These are phyloP conservation scores for Geranium rotundifolium DNA, from an alignment of 345 rosid genomes.

Conservation along the genomic window DNA sequence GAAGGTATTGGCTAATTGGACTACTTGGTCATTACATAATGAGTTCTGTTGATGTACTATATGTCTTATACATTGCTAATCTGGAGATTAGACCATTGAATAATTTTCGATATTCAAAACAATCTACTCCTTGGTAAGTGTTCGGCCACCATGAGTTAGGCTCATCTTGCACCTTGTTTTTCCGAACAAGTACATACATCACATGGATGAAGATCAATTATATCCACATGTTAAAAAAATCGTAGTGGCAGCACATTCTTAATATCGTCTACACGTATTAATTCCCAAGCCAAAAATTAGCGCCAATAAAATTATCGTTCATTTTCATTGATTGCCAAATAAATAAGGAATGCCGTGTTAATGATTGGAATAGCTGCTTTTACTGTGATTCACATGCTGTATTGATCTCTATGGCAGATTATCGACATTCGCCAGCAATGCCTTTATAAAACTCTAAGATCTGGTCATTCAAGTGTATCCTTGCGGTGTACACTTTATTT, in stretches of 20 bases:
- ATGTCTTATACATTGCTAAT: not conserved
- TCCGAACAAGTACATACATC: not conserved
- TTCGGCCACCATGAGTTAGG: not conserved
- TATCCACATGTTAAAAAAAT: not conserved
- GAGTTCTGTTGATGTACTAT: not conserved
- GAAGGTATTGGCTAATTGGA: conserved; percentile 37
- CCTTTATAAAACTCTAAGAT: conserved; percentile 70
- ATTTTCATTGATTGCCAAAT: not conserved
- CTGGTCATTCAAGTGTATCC: conserved; percentile 91
- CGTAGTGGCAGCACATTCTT: not conserved
- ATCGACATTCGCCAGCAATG: conserved; percentile 58
- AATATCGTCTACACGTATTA: not conserved
- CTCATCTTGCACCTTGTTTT: not conserved
- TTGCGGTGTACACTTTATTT: conserved; percentile 5
- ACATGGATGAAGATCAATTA: not conserved
- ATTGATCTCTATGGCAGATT: conserved; percentile 40
- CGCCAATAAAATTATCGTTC: too few relatives aligned
- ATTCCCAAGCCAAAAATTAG: too few relatives aligned
- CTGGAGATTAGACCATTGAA: not conserved
- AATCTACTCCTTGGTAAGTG: not conserved
- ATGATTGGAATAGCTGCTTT: conserved; percentile 1
- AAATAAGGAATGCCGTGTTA: not conserved
- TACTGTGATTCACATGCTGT: conserved; percentile 4
- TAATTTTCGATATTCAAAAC: not conserved
- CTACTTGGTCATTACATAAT: not conserved